Evolutionary conservation across 805 yeast genomes (phyloP), one percentile per base, ranked within the genome.

Genomic region (Cyberlindnera euphorbiae): DNA sequence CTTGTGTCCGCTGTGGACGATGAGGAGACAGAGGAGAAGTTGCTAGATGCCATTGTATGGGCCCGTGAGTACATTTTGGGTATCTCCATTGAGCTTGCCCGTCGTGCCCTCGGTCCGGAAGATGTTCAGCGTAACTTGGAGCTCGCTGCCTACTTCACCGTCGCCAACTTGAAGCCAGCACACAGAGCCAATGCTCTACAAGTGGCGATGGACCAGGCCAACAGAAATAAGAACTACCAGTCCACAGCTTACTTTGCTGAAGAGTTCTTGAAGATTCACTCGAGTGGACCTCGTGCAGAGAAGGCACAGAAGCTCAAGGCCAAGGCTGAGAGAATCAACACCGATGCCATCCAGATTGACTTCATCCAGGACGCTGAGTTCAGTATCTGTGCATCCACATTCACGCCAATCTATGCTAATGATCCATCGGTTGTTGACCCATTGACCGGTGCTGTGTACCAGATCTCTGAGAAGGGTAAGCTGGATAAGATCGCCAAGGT

Each of bases 101-200:
- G 99, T 63, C 87, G 97, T 63, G 58, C 82, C 9, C 63, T 94
- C 40, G 85, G 82, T 22, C 69, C 79, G 9, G 72, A 73, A 21
- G 79, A 80, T 42, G 68, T 82, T 37, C 82, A 87, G 61, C 82
- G 97, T 45, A 89, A 87, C 60, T 71, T 93, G 55, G 97, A 93
- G 62, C 68, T 93, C 48, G 97, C 98, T 6, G 94, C 97, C 1
- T 90, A 90, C 63, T 94, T 93, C 69, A 87, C 98, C 11, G 79
- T 76, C 56, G 81, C 89, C 18, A 75, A 82, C 46, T 72, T 93
- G 50, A 86, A 82, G 46, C 79, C 84, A 24, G 81, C 82, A 7
- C 98, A 93, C 62, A 76, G 82, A 41, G 76, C 82, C 36, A 82
- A 87, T 55, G 96, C 97, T 10, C 70, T 88, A 52, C 94, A 87